Conservation (phyloP, 805 yeast genomes). For the Starmerella bombi region DNA sequence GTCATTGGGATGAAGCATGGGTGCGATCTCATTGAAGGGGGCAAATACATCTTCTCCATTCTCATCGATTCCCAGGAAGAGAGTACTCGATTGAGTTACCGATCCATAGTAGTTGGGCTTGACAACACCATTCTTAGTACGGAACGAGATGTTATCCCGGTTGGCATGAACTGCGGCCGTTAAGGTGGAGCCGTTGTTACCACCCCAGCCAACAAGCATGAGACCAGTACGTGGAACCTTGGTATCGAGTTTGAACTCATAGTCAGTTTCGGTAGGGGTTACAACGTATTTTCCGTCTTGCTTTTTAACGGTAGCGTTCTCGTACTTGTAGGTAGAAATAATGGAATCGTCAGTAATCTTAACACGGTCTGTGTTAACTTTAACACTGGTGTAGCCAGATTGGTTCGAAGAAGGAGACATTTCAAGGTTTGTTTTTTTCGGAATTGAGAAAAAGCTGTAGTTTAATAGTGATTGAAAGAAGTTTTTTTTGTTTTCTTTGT, state of each 20-base stretch:
- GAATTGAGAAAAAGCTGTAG: too few relatives aligned
- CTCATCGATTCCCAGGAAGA: constrained; percentile 75
- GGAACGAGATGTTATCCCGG: constrained; percentile 61
- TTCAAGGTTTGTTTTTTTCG: too few relatives aligned
- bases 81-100: constrained; percentile 83
- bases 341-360: constrained; percentile 37
- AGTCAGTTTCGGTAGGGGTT: constrained; percentile 56
- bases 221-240: constrained; percentile 75
- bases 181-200: constrained; percentile 90
- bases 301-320: constrained; percentile 58
- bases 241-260: constrained; percentile 76
- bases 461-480: neutral
- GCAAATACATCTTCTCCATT: constrained; percentile 78
- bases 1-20: constrained; percentile 82
- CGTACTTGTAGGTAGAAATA: constrained; percentile 51
- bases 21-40: constrained; percentile 80
- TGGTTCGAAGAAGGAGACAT: constrained; percentile 19
- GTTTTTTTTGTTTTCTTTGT: neutral
- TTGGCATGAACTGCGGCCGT: constrained; percentile 78
- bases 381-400: constrained; percentile 34
- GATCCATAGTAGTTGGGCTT: constrained; percentile 84
- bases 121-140: constrained; percentile 65
- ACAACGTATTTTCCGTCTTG: constrained; percentile 44
- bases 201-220: constrained; percentile 87
- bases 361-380: constrained; percentile 45